Percentiles rank a stretch among this genome's conserved stretches.
These are phyloP conservation scores for Solanum rostratum DNA, from an alignment of 257 asterid species.

Conservation along the genomic window DNA sequence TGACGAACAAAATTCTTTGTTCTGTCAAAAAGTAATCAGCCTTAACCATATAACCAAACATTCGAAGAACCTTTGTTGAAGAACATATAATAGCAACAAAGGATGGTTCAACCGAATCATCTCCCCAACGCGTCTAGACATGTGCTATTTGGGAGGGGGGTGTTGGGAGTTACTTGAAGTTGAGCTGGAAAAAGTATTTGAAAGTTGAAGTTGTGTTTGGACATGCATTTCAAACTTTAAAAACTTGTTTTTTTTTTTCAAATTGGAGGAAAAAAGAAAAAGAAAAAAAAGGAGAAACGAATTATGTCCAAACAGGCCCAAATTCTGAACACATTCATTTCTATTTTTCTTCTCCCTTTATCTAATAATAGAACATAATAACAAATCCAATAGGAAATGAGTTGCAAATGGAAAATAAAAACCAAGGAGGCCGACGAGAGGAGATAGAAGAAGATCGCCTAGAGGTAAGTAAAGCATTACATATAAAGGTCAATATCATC, in stretches of 20 bases:
- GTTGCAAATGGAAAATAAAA: neutral
- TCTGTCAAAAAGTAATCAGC: neutral
- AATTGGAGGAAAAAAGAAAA: neutral
- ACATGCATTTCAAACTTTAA: neutral
- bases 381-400: neutral
- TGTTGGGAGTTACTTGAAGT: no score
- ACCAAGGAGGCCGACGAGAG: neutral
- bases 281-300: neutral
- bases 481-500: constrained; percentile 91
- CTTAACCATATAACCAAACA: neutral
- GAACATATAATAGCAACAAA: neutral
- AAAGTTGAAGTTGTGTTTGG: neutral
- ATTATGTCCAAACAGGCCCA: neutral
- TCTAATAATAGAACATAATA: neutral
- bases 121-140: neutral
- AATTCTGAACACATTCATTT: neutral
- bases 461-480: constrained; percentile 45
- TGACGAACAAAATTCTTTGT: neutral
- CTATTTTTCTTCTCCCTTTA: neutral
- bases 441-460: neutral
- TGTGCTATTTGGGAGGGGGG: neutral
- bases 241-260: neutral
- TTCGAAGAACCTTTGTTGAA: neutral
- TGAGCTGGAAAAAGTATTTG: neutral
- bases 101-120: neutral